phyloP scores from a whole-genome alignment of 2,329 filamentous ascomycete species.

The Alternaria brassicae region DNA sequence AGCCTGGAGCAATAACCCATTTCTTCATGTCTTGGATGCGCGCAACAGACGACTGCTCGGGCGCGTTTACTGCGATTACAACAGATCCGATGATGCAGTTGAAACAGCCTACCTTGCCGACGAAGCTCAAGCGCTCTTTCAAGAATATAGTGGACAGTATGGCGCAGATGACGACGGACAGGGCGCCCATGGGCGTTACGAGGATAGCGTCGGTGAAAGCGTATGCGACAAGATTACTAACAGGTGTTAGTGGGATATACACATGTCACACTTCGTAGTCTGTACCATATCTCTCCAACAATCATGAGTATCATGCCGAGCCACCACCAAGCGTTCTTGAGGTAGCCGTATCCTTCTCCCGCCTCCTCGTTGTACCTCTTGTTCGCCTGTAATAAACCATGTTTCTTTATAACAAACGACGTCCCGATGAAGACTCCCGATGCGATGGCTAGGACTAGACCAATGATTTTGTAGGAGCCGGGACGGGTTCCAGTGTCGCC shows the following conservation, averaged over 20 bases:
- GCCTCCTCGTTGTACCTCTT: conserved; percentile 95
- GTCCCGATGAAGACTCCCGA: conserved; percentile 93
- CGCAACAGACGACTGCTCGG: conserved; percentile 80
- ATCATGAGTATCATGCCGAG: conserved; percentile 96
- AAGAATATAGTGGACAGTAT: conserved; percentile 92
- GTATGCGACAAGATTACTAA: conserved; percentile 87
- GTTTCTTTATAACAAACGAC: conserved; percentile 96
- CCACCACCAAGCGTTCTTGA: conserved; percentile 98
- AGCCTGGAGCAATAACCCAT: conserved; percentile 85
- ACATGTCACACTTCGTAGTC: neutral
- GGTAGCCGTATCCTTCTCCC: conserved; percentile 94
- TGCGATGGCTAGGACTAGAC: conserved; percentile 81
- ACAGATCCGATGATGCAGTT: conserved; percentile 92
- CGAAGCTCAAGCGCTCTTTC: conserved; percentile 92
- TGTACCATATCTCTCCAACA: conserved; percentile 77
- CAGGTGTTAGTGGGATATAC: conserved; percentile 50
- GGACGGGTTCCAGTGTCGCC: conserved; percentile 54
- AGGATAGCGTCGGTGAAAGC: conserved; percentile 96
- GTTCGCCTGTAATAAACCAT: conserved; percentile 88
- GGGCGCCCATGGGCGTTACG: conserved; percentile 87
- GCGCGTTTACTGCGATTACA: conserved; percentile 93
- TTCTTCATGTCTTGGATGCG: conserved; percentile 92
- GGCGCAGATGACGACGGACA: conserved; percentile 91
- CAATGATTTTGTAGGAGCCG: conserved; percentile 79
- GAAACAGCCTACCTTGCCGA: conserved; percentile 95